Evolutionary conservation across 106 monocot species (phyloP).

Genomic region (Platanthera zijinensis): DNA sequence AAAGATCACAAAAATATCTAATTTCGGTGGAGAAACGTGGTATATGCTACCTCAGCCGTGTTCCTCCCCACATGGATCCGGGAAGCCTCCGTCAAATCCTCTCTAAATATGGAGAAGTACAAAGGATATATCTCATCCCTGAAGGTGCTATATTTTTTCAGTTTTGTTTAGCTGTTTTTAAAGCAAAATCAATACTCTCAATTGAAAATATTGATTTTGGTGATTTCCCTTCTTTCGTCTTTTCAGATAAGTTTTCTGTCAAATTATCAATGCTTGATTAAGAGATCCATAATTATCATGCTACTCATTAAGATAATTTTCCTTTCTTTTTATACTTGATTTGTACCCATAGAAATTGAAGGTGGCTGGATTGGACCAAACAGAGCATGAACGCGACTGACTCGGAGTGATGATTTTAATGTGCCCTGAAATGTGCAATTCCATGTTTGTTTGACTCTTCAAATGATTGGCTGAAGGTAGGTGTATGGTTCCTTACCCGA

Average conservation of each 20-base stretch:
- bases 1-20: conserved; percentile 1
- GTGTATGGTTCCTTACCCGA: neutral
- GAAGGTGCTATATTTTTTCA: conserved; percentile 37
- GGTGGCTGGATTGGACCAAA: too few species aligned
- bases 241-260: neutral
- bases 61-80: conserved; percentile 86
- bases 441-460: too few species aligned
- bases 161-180: too few species aligned
- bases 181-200: neutral
- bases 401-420: too few species aligned
- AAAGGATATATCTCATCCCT: conserved; percentile 66
- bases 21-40: conserved; percentile 38
- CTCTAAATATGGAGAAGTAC: conserved; percentile 61
- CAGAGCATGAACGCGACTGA: too few species aligned
- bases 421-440: too few species aligned
- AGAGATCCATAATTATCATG: neutral
- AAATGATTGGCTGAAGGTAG: neutral
- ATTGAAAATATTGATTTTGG: neutral
- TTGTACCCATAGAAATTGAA: too few species aligned
- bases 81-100: conserved; percentile 73
- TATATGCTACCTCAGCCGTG: conserved; percentile 82
- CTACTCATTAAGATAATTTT: neutral
- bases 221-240: too few species aligned
- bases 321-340: too few species aligned
- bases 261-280: neutral